phyloP scores from a whole-genome alignment of 148 eudicot species.

The Rhododendron griersonianum region DNA sequence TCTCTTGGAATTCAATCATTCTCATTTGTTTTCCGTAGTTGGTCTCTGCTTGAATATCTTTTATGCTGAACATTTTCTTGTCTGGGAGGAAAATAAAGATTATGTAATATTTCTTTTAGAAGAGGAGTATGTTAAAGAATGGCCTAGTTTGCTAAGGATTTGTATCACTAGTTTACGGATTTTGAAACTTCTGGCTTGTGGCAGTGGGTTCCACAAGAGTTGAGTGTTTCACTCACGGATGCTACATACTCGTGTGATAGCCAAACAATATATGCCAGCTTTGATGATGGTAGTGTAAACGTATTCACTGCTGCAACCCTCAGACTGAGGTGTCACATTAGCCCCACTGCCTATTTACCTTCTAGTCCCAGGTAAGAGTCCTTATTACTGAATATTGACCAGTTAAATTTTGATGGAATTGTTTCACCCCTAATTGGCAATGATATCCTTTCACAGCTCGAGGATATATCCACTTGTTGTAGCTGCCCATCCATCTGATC shows the following conservation, averaged over 20 bases:
- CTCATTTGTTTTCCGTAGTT: neutral
- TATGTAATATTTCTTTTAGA: neutral
- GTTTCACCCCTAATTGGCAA: neutral
- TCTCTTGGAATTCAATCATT: neutral
- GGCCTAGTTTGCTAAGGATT: neutral
- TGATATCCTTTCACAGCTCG: constrained; percentile 26
- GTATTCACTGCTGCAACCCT: neutral
- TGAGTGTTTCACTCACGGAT: neutral
- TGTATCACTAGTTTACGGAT: neutral
- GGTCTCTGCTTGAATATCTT: neutral
- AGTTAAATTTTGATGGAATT: neutral
- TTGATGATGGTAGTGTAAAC: neutral
- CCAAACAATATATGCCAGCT: neutral
- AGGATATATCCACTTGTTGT: constrained; percentile 49
- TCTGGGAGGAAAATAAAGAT: neutral
- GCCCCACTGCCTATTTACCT: constrained; percentile 49
- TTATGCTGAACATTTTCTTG: neutral
- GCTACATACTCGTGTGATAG: neutral
- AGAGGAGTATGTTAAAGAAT: neutral
- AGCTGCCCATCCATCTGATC: constrained; percentile 64
- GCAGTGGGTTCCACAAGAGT: neutral
- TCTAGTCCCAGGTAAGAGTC: constrained; percentile 37
- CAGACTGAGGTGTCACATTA: constrained; percentile 44
- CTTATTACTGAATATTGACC: neutral
- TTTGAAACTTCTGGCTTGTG: neutral